Conservation (phyloP, 495 filamentous ascomycete genomes). For the Penicillium flavigenum region DNA sequence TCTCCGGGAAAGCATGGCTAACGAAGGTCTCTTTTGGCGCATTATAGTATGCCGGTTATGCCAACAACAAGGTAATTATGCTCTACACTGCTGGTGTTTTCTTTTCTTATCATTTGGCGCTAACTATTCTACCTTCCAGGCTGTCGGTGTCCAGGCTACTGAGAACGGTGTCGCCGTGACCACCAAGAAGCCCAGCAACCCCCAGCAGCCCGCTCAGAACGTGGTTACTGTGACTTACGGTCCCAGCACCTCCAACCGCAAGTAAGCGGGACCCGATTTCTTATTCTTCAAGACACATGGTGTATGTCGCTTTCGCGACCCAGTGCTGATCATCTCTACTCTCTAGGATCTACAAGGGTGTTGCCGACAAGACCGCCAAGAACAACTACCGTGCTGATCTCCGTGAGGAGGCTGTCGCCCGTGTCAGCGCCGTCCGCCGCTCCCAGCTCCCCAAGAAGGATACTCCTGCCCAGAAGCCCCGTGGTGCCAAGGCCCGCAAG, state of each 20-base stretch:
- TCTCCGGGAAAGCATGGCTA: not conserved
- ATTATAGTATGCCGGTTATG: constrained; percentile 77
- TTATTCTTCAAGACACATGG: not conserved
- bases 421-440: constrained; percentile 80
- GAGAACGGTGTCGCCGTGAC: constrained; percentile 71
- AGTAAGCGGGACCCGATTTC: constrained; percentile 54
- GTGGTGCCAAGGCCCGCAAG: constrained; percentile 80
- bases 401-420: constrained; percentile 80
- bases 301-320: not conserved
- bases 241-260: constrained; percentile 67
- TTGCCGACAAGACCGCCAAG: constrained; percentile 79
- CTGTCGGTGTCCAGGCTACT: constrained; percentile 68
- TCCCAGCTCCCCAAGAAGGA: constrained; percentile 80
- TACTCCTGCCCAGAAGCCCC: constrained; percentile 64
- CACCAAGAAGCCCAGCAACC: constrained; percentile 75
- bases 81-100: not conserved
- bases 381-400: constrained; percentile 83
- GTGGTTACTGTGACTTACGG: constrained; percentile 63
- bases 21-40: not conserved
- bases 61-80: constrained; percentile 83
- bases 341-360: constrained; percentile 78
- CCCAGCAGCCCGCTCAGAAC: constrained; percentile 66
- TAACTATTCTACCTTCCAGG: constrained; percentile 50
- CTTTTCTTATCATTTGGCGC: constrained; percentile 4
- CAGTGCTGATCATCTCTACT: constrained; percentile 19